Percentiles rank a stretch among this genome's conserved stretches.
phyloP scores from a whole-genome alignment of 2,329 filamentous ascomycete genomes.

The Lasiodiplodia hormozganensis region DNA sequence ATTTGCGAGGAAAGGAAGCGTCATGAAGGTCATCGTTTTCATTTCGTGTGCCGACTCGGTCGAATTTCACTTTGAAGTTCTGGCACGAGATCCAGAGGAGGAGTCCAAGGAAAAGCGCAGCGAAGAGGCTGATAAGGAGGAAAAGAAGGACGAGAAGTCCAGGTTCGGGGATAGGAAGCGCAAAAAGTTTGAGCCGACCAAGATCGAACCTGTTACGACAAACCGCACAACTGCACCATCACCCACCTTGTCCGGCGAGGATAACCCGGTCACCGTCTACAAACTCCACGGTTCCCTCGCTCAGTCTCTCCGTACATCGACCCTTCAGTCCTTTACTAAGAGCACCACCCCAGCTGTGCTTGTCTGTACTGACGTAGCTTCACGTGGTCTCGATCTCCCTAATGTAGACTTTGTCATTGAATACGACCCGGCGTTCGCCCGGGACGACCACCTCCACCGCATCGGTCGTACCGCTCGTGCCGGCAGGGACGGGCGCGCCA shows the following conservation, averaged over 20 bases:
- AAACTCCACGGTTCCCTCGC: slow-evolving; percentile 91
- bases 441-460: slow-evolving; percentile 91
- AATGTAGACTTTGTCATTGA: slow-evolving; percentile 95
- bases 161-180: slow-evolving; percentile 16
- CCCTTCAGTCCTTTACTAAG: slow-evolving; percentile 78
- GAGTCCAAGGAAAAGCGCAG: neutral
- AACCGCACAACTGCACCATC: slow-evolving; percentile 70
- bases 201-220: slow-evolving; percentile 38
- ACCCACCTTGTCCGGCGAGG: slow-evolving; percentile 69
- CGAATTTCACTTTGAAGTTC: slow-evolving; percentile 91
- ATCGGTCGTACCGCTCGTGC: slow-evolving; percentile 95
- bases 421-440: slow-evolving; percentile 93
- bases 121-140: slow-evolving; percentile 34
- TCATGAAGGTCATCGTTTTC: slow-evolving; percentile 97
- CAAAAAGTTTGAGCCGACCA: slow-evolving; percentile 27
- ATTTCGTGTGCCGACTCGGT: slow-evolving; percentile 97
- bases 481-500: slow-evolving; percentile 83
- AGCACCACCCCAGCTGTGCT: slow-evolving; percentile 80
- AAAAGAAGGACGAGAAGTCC: slow-evolving; percentile 36
- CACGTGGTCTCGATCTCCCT: slow-evolving; percentile 92
- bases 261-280: slow-evolving; percentile 81
- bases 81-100: slow-evolving; percentile 54
- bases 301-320: slow-evolving; percentile 85
- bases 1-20: slow-evolving; percentile 85
- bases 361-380: slow-evolving; percentile 93